Evolutionary conservation across 2,329 filamentous ascomycete species (phyloP).

Genomic region (Tolypocladium ovalisporum): DNA sequence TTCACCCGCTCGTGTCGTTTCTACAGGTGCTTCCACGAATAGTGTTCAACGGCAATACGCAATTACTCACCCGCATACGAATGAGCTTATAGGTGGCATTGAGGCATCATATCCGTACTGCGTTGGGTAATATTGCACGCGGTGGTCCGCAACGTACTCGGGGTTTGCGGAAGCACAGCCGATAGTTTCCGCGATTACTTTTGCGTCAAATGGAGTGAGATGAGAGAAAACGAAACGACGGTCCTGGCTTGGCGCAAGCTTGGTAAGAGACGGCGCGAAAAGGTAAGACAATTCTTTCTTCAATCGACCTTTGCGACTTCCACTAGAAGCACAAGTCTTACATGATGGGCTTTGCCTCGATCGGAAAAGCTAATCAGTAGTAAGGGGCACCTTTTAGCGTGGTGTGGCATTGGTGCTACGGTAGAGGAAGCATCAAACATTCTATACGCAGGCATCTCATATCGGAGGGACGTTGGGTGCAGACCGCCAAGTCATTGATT

Average conservation of each 20-base stretch:
- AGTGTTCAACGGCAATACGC: constrained; percentile 32
- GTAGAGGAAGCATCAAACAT: no score
- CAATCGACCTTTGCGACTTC: no score
- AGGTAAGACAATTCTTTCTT: no score
- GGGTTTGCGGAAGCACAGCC: constrained; percentile 33
- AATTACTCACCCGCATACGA: constrained; percentile 37
- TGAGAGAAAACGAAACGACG: constrained; percentile 37
- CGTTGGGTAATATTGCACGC: constrained; percentile 27
- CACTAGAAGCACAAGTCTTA: no score
- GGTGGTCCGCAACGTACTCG: constrained; percentile 22
- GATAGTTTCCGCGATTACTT: constrained; percentile 44
- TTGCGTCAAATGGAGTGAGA: constrained; percentile 43
- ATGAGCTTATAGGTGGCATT: constrained; percentile 34
- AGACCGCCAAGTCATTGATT: no score
- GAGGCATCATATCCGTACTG: constrained; percentile 33
- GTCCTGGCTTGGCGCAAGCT: constrained; percentile 29
- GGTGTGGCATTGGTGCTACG: no score
- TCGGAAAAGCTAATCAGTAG: no score
- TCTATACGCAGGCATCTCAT: no score
- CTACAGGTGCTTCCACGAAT: constrained; percentile 34
- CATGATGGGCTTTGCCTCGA: no score
- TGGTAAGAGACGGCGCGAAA: constrained; percentile 28
- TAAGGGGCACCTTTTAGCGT: no score
- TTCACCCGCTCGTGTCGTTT: constrained; percentile 14
- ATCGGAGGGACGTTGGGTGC: no score